Percentiles rank a stretch among this genome's conserved stretches.
Conservation (phyloP, 768 basidiomycete species). For the Termitomyces sp. region DNA sequence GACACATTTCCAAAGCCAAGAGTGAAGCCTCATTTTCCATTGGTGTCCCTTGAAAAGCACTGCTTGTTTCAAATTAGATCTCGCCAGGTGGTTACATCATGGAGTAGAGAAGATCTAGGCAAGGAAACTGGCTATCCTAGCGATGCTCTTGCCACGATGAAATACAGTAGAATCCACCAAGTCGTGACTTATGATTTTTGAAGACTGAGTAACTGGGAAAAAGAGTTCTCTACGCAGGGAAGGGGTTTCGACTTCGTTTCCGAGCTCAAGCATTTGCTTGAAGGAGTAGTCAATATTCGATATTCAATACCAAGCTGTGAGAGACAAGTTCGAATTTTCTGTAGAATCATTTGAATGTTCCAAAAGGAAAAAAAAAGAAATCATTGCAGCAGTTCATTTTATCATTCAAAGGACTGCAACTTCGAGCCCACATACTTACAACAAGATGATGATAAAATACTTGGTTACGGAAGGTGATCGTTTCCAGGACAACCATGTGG, state of each 20-base stretch:
- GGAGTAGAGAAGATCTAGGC: not conserved
- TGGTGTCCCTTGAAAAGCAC: not conserved
- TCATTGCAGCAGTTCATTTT: not conserved
- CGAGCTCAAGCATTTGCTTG: too few relatives aligned
- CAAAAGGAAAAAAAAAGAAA: not conserved
- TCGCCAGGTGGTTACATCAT: not conserved
- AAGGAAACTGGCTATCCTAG: not conserved
- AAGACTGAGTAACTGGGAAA: not conserved
- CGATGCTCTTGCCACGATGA: not conserved
- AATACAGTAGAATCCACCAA: not conserved
- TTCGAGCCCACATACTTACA: too few relatives aligned
- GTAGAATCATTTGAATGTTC: not conserved
- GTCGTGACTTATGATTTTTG: not conserved
- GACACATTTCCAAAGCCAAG: not conserved
- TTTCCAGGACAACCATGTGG: not conserved
- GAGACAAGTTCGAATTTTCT: too few relatives aligned
- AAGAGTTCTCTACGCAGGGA: not conserved
- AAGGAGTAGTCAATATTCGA: too few relatives aligned
- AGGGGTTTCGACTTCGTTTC: too few relatives aligned
- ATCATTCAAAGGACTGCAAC: not conserved
- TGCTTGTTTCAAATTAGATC: too few relatives aligned
- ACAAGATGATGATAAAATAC: not conserved
- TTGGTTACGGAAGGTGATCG: not conserved
- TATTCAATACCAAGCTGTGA: too few relatives aligned
- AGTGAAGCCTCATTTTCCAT: not conserved